Evolutionary conservation across 495 filamentous ascomycete genomes (phyloP).

Genomic region (Trichocladium antarcticum): DNA sequence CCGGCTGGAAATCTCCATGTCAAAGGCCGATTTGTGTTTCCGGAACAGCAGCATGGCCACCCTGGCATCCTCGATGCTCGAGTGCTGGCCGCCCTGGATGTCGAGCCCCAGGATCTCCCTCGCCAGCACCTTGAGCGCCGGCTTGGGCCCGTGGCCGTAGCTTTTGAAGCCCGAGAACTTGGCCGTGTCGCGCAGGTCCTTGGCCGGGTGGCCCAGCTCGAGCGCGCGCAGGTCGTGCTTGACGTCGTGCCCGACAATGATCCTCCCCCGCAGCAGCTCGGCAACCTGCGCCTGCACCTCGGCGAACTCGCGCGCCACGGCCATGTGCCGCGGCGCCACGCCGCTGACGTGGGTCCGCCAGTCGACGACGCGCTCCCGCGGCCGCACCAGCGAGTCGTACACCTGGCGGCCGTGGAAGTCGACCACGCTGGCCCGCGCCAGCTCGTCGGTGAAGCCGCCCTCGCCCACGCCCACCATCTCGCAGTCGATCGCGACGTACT

Average conservation of each 20-base stretch:
- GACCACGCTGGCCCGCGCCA: slow-evolving; percentile 78
- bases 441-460: slow-evolving; percentile 51
- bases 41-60: slow-evolving; percentile 81
- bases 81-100: slow-evolving; percentile 65
- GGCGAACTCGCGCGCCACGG: slow-evolving; percentile 54
- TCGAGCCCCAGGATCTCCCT: slow-evolving; percentile 68
- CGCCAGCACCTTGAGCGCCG: slow-evolving; percentile 62
- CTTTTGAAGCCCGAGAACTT: slow-evolving; percentile 61
- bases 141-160: slow-evolving; percentile 65
- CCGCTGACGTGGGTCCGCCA: slow-evolving; percentile 82
- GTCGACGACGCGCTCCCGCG: slow-evolving; percentile 66
- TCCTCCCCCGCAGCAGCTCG: slow-evolving; percentile 55
- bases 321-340: slow-evolving; percentile 59
- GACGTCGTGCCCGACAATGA: slow-evolving; percentile 85
- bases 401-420: slow-evolving; percentile 85
- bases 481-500: slow-evolving; percentile 88
- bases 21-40: slow-evolving; percentile 69
- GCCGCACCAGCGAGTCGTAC: slow-evolving; percentile 82
- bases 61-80: slow-evolving; percentile 73
- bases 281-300: slow-evolving; percentile 64
- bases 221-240: slow-evolving; percentile 74
- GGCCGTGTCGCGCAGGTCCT: slow-evolving; percentile 76
- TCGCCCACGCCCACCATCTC: slow-evolving; percentile 94
- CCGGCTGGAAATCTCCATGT: slow-evolving; percentile 59
- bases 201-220: slow-evolving; percentile 60